phyloP scores from a whole-genome alignment of 768 basidiomycete genomes.

The Boletus reticuloceps region DNA sequence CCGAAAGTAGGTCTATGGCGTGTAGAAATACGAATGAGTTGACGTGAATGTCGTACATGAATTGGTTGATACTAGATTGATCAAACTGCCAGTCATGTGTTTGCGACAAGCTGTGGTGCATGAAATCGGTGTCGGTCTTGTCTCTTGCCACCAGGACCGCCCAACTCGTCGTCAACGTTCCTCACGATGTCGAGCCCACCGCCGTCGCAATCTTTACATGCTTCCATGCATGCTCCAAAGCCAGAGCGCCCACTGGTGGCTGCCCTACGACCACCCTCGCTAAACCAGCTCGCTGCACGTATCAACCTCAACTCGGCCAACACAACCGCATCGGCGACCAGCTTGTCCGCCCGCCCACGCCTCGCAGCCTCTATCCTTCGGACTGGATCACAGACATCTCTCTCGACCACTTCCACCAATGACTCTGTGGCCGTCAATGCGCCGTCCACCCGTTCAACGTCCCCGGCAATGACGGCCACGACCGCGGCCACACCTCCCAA shows the following conservation, averaged over 20 bases:
- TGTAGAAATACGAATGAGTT: too few species aligned
- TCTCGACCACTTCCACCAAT: constrained; percentile 44
- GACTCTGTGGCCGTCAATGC: constrained; percentile 70
- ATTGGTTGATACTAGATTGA: too few species aligned
- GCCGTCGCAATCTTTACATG: constrained; percentile 26
- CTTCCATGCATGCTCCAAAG: constrained; percentile 36
- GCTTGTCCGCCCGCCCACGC: constrained; percentile 53
- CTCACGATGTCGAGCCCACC: constrained; percentile 33
- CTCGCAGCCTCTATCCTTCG: constrained; percentile 72
- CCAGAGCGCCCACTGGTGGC: constrained; percentile 33
- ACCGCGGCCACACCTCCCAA: constrained; percentile 40
- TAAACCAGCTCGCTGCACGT: constrained; percentile 80
- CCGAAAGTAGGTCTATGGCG: too few species aligned
- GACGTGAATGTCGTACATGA: too few species aligned
- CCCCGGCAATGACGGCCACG: constrained; percentile 53
- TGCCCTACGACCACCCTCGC: constrained; percentile 57
- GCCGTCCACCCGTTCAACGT: constrained; percentile 64
- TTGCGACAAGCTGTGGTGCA: neutral
- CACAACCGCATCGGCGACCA: constrained; percentile 19
- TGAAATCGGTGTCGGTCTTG: constrained; percentile 9
- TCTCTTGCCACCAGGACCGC: constrained; percentile 7
- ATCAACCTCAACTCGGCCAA: constrained; percentile 48
- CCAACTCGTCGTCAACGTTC: constrained; percentile 13
- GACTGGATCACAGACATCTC: constrained; percentile 53
- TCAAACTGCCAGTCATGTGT: neutral